Percentiles rank a stretch among this genome's conserved stretches.
Evolutionary conservation across 495 filamentous ascomycete genomes (phyloP).

Genomic region (Daldinia decipiens): DNA sequence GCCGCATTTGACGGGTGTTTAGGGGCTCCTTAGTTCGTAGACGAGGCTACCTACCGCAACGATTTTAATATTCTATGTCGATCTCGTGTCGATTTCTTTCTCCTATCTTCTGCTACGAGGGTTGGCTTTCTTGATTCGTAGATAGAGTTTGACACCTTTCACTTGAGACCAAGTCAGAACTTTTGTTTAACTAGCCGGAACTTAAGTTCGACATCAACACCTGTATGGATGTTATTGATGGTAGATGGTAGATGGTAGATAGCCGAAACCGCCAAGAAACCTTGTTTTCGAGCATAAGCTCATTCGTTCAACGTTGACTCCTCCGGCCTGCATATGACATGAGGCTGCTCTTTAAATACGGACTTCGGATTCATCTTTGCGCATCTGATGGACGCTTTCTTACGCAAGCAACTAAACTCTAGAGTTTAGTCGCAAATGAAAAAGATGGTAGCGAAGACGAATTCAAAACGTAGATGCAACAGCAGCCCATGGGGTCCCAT

Average conservation of each 20-base stretch:
- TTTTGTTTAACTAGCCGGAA: neutral
- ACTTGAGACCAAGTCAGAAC: neutral
- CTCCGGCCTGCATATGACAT: neutral
- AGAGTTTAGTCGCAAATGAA: neutral
- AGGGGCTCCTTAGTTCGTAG: neutral
- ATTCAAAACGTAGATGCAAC: constrained; percentile 30
- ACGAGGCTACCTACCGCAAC: constrained; percentile 1
- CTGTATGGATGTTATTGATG: too few species aligned
- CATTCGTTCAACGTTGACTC: neutral
- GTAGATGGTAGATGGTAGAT: too few species aligned
- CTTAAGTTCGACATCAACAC: neutral
- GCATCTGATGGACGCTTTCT: neutral
- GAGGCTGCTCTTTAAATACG: neutral
- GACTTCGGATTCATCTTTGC: neutral
- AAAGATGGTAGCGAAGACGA: constrained; percentile 24
- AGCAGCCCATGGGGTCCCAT: constrained; percentile 1
- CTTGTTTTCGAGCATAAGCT: constrained; percentile 11
- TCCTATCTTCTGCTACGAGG: neutral
- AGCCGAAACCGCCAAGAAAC: constrained; percentile 37
- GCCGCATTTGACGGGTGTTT: constrained; percentile 25
- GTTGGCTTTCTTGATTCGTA: neutral
- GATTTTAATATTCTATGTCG: neutral
- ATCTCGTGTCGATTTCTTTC: neutral
- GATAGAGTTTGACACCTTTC: neutral
- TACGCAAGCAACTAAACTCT: neutral